Evolutionary conservation across 2,329 filamentous ascomycete genomes (phyloP).

Genomic region (Colletotrichum agaves): DNA sequence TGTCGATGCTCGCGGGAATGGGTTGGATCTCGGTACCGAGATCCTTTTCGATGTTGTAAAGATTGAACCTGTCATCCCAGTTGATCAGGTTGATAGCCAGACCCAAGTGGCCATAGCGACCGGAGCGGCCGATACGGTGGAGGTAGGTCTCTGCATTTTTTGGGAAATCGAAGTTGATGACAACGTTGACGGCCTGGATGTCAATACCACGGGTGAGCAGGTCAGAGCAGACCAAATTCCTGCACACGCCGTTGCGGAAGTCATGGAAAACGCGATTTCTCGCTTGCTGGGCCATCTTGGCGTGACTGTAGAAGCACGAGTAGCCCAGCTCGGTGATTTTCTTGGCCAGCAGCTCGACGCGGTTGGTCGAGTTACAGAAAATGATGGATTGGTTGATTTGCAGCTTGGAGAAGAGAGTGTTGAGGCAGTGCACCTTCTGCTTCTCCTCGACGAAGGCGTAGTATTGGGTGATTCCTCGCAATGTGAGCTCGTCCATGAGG

Average conservation of each 20-base stretch:
- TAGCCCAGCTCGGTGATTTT: slow-evolving; percentile 99
- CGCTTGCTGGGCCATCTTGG: slow-evolving; percentile 95
- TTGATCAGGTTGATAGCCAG: slow-evolving; percentile 99
- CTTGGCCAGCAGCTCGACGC: slow-evolving; percentile 96
- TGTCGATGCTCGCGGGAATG: slow-evolving; percentile 95
- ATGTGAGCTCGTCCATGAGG: slow-evolving; percentile 98
- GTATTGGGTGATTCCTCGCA: slow-evolving; percentile 98
- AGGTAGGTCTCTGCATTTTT: slow-evolving; percentile 99
- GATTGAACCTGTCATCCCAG: slow-evolving; percentile 98
- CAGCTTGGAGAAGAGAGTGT: slow-evolving; percentile 98
- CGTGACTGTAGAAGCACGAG: slow-evolving; percentile 99
- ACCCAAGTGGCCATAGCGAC: slow-evolving; percentile 95
- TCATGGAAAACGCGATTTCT: slow-evolving; percentile 99
- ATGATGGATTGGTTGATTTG: slow-evolving; percentile 99
- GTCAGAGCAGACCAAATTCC: slow-evolving; percentile 98
- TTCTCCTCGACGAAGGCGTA: slow-evolving; percentile 99
- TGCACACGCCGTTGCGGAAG: slow-evolving; percentile 97
- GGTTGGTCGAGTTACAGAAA: slow-evolving; percentile 99
- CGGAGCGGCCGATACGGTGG: slow-evolving; percentile 97
- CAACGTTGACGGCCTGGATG: slow-evolving; percentile 98
- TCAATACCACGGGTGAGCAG: slow-evolving; percentile 98
- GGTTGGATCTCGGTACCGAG: slow-evolving; percentile 96
- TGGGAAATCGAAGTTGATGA: slow-evolving; percentile 99
- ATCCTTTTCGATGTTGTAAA: slow-evolving; percentile 98
- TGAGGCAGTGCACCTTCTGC: slow-evolving; percentile 98